Conservation (phyloP, 441 rosid species). For the Geranium incanum region DNA sequence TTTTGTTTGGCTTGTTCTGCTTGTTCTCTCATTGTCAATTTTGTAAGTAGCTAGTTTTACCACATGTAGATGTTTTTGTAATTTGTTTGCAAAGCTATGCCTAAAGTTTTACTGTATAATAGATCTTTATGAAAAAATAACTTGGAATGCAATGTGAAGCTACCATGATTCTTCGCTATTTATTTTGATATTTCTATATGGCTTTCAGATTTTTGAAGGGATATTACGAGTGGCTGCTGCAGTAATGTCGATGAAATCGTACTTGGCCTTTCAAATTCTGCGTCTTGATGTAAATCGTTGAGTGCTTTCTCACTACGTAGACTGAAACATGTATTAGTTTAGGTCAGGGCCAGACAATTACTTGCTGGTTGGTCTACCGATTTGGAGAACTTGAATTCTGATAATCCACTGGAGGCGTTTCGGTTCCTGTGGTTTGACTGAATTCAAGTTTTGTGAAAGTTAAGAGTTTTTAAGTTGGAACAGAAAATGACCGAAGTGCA, state of each 20-base stretch:
- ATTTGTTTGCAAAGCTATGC: too few species aligned
- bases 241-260: constrained; percentile 28
- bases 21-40: neutral
- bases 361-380: constrained; percentile 14
- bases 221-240: constrained; percentile 31
- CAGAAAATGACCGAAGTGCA: constrained; percentile 40
- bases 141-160: constrained; percentile 24
- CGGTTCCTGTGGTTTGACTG: constrained; percentile 9
- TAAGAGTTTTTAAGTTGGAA: constrained; percentile 16
- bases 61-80: constrained; percentile 9
- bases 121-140: too few species aligned
- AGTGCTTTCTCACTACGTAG: constrained; percentile 12
- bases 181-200: constrained; percentile 11
- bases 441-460: constrained; percentile 7
- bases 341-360: constrained; percentile 8
- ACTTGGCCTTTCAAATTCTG: constrained; percentile 19
- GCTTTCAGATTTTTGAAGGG: constrained; percentile 24
- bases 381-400: constrained; percentile 14
- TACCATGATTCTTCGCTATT: constrained; percentile 11
- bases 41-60: constrained; percentile 17
- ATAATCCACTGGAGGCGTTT: constrained; percentile 11
- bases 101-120: neutral
- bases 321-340: constrained; percentile 22
- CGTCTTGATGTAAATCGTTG: constrained; percentile 15
- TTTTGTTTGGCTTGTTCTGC: neutral